Base-by-base conservation (phyloP, 148 eudicot genomes). In the Oxyria digyna region DNA sequence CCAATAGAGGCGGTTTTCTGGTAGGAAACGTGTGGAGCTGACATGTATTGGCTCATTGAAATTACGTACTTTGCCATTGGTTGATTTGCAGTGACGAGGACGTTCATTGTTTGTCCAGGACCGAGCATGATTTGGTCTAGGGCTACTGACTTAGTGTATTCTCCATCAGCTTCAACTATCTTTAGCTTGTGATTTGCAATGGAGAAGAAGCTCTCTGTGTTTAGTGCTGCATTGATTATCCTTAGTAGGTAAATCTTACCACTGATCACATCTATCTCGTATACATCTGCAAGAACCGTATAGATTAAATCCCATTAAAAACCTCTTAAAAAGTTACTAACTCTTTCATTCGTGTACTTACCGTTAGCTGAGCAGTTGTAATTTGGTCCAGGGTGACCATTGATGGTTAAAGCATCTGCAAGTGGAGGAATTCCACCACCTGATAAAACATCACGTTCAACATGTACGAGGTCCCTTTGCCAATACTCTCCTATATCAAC, bases 121-220 rank as follows among this genome's bases (percentile, higher is more conserved):
- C 82, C 84, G 11, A 85, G 76, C 85, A 87, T 83, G 62, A 87
- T 75, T n/a, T 76, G 80, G 50, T 72, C 76, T 3, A 79, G 72
- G 1, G 80, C 71, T 41, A 83, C 72, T 11, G 84, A 84, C 35
- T 87, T 85, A 27, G 84, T 85, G 79, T 87, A 87, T 45, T 73
- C 87, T 0, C 80, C 87, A 46, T 87, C 93, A 8, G 81, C 87
- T 78, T 81, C 89, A 0, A 85, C 93, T n/a, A 87, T 75, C 1
- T 85, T 81, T 63, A 87, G 72, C 43, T 80, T 81, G 76, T 87
- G 93, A 63, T 85, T 80, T 23, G 93, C 89, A 18, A 85, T 77
- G 38, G 84, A 68, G 52, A 87, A 87, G 77, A 87, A 87, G 77
- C 70, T 76, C 75, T 85, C 87, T 76, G 62, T 72, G 78, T 87